Percentiles rank a stretch among this genome's conserved stretches.
These are phyloP conservation scores for Fennellomyces sp. DNA, from an alignment of 371 early-diverging fungal genomes.

Conservation along the genomic window DNA sequence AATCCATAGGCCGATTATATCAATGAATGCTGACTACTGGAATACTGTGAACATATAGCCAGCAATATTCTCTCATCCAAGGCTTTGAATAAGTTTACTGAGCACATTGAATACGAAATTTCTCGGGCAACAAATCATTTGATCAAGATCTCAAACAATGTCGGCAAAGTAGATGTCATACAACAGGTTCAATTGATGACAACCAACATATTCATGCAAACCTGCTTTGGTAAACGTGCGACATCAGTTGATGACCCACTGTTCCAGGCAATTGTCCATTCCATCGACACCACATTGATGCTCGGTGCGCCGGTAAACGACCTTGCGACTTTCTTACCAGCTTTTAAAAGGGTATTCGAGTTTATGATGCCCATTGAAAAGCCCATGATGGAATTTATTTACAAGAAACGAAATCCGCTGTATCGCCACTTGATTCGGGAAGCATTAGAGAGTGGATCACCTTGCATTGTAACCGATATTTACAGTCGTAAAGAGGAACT, in stretches of 20 bases:
- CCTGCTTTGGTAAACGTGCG: constrained; percentile 7
- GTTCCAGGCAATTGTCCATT: neutral
- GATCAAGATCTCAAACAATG: neutral
- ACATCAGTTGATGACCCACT: constrained; percentile 6
- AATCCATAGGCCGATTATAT: neutral
- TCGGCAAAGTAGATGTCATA: constrained; percentile 5
- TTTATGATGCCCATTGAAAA: neutral
- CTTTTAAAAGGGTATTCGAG: neutral
- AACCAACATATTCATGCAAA: constrained; percentile 10
- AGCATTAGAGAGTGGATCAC: neutral
- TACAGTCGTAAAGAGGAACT: constrained; percentile 10
- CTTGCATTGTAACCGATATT: constrained; percentile 8
- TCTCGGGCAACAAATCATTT: neutral
- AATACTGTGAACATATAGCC: neutral
- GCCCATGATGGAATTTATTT: neutral
- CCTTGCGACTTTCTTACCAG: constrained; percentile 12
- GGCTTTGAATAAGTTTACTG: neutral
- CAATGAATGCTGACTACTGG: neutral
- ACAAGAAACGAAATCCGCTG: neutral
- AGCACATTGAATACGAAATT: constrained; percentile 1
- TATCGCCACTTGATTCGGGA: constrained; percentile 2
- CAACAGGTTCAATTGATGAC: constrained; percentile 4
- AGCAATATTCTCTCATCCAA: constrained; percentile 3
- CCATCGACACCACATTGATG: neutral
- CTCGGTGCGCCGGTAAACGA: constrained; percentile 1